Base-by-base conservation (phyloP, 257 asterid genomes). In the Nicotiana undulata region DNA sequence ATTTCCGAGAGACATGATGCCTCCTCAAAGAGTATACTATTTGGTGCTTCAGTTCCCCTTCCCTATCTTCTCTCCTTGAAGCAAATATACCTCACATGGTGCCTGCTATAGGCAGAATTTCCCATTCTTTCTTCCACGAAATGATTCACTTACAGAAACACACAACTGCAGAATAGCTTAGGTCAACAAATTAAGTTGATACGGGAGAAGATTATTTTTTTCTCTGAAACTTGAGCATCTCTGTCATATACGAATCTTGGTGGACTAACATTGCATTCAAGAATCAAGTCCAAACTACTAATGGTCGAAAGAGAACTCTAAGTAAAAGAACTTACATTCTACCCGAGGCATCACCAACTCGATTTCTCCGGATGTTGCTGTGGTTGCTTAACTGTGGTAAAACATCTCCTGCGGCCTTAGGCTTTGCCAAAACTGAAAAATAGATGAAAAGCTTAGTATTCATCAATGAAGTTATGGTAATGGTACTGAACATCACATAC, bases 261-360 rank as follows among this genome's bases (percentile, higher is more conserved):
- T 74, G 34, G 58, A 44, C 83, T 59, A 60, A 81, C 28, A 77
- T 46, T 65, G 52, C 83, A 28, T 77, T 40, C 60, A 49, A 80
- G 52, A 16, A 58, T 28, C 37, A 26, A 68, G 29, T 56, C 66
- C 65, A 80, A 80, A n/a, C 59, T 75, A 51, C 55, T 65, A 55
- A 66, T 32, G 52, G 56, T 5, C 9, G 13, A 40, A 68, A 26
- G 29, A 37, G 22, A 56, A n/a, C 20, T 8, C 20, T 44, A 70
- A 44, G 37, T 52, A 77, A 60, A 76, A 72, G 66, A 61, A 86
- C 97, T 84, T 90, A 90, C 97, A 79, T 84, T 13, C 68, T 56
- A 49, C 81, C 75, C 81, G 86, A 91, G 80, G 90, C 93, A 81
- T 87, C 94, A 84, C 96, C 90, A 83, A 81, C 89, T 89, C 91